Conservation (phyloP, 2,329 filamentous ascomycete genomes). For the Sclerotinia trifoliorum region DNA sequence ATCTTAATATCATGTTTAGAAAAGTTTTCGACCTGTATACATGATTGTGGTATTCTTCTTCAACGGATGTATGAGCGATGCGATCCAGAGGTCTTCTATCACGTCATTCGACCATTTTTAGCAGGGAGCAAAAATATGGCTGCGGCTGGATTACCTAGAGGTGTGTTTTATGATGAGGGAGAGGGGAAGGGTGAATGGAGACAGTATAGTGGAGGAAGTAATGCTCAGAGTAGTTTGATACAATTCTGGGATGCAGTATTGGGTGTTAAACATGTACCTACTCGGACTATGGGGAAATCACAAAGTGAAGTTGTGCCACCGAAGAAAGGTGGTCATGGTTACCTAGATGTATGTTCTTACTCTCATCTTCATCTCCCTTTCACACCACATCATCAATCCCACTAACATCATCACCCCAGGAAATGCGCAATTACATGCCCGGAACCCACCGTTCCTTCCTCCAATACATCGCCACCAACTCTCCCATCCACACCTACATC, state of each 20-base stretch:
- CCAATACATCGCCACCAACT: conserved; percentile 63
- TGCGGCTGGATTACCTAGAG: conserved; percentile 75
- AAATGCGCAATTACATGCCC: conserved; percentile 91
- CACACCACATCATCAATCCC: background rate
- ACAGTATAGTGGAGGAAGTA: conserved; percentile 84
- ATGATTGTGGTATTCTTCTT: conserved; percentile 65
- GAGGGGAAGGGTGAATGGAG: conserved; percentile 65
- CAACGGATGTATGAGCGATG: conserved; percentile 88
- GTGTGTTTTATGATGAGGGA: conserved; percentile 80
- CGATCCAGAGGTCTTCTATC: conserved; percentile 83
- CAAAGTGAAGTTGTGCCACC: conserved; percentile 30
- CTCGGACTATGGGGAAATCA: conserved; percentile 33
- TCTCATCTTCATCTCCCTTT: background rate
- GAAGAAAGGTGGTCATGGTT: conserved; percentile 28
- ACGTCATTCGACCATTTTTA: conserved; percentile 82
- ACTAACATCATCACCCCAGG: conserved; percentile 37
- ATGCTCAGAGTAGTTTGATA: conserved; percentile 88
- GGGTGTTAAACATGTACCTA: conserved; percentile 69
- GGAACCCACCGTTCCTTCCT: conserved; percentile 79
- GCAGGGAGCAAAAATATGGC: conserved; percentile 93
- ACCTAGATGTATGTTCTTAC: conserved; percentile 28
- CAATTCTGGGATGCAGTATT: conserved; percentile 90
- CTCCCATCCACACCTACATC: conserved; percentile 73
- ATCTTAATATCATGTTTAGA: conserved; percentile 63
- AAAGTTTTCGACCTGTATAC: conserved; percentile 64